Evolutionary conservation across 1,284 basidiomycete species (phyloP), one percentile per base, ranked within the genome.

Genomic region (Irpex lacteus): DNA sequence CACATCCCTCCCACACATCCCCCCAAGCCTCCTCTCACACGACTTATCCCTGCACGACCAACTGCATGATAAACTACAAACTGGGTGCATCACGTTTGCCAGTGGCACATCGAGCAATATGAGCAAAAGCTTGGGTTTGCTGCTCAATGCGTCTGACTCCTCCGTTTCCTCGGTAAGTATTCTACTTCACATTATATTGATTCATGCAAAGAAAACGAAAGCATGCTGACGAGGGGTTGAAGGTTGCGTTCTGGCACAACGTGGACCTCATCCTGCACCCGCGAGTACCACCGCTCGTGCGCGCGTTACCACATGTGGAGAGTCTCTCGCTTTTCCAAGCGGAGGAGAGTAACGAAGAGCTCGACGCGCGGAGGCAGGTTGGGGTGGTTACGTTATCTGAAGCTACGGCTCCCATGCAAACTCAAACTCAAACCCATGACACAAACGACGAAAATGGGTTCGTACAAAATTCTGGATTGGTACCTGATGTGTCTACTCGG

Each of bases 261-360:
- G 68, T 90, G 59, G 89, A 92, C 63, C 77, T 89, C 11, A 77
- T 92, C 15, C 73, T 95, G 13, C 89, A 94, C 65, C 90, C 92
- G 44, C 87, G 92, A 8, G 80, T 92, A 13, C 89, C 92, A 1
- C 89, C 92, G 1, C 76, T 92, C 11, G 79, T 94, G 52, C 84
- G 90, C 57, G 83, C 83, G 2, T 77, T 91, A 63, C 89, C 90
- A n/a, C 80, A 83, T 56, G 71, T 89, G 15, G 89, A 90, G 67
- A 74, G 80, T 3, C 70, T 92, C 11, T 81, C 85, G 8, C 77
- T 92, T 21, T 87, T 85, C 67, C 81, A 80, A 40, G 74, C 77
- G 5, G 89, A 91, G 68, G 88, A 90, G 70, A 80, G 84, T 38
- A 75, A 80, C 32, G 89, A 90, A 69, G 90, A 92, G 73, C 70